These are phyloP conservation scores for Ochromonas danica DNA, from an alignment of 108 stramenopile genomes.

Conservation along the genomic window DNA sequence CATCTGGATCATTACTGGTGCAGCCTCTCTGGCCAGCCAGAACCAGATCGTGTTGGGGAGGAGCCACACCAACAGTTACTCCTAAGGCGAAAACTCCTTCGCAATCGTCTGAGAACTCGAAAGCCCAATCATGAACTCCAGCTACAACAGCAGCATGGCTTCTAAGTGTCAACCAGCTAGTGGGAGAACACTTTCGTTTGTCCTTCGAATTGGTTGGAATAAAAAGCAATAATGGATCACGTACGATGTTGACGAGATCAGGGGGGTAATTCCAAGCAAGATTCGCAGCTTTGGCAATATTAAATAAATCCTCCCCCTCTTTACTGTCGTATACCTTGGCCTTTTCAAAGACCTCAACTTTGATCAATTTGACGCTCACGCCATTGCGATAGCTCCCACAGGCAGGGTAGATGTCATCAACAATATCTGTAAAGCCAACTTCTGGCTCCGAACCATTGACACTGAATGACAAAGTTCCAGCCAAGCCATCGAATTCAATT, in stretches of 20 bases:
- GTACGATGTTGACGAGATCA: no score
- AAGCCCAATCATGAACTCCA: constrained; percentile 28
- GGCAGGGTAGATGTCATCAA: constrained; percentile 54
- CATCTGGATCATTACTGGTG: no score
- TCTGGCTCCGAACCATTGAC: constrained; percentile 41
- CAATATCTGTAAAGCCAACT: constrained; percentile 51
- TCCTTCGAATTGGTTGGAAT: background rate
- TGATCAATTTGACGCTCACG: constrained; percentile 48
- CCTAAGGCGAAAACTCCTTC: background rate
- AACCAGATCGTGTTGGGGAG: background rate
- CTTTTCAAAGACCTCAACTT: constrained; percentile 42
- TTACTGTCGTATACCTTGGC: no score
- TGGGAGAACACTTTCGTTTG: background rate
- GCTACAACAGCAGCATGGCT: background rate
- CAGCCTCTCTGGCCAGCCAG: no score
- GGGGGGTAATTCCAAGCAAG: no score
- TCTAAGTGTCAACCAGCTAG: background rate
- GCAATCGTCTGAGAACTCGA: background rate
- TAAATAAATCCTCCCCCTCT: no score
- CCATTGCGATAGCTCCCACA: constrained; percentile 53
- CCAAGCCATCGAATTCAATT: constrained; percentile 54
- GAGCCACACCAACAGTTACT: background rate
- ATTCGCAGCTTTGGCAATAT: no score
- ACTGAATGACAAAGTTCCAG: constrained; percentile 45
- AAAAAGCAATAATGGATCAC: no score